Evolutionary conservation across 2,329 filamentous ascomycete species (phyloP).

Genomic region (Chlorencoelia australis): DNA sequence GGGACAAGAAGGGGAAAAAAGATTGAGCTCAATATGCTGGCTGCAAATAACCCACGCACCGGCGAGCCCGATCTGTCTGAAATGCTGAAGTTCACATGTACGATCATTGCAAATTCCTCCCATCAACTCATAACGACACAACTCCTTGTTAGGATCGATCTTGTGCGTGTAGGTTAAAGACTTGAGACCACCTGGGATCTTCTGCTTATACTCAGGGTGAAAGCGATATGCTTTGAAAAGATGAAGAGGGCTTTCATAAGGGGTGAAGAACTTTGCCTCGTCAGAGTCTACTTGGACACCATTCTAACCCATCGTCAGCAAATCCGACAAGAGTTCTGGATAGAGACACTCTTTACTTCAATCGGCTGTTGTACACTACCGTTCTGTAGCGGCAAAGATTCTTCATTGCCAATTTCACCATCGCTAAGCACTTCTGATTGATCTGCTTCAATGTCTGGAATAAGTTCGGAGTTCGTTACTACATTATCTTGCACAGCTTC

Average conservation of each 20-base stretch:
- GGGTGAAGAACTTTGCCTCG: slow-evolving; percentile 30
- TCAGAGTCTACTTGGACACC: slow-evolving; percentile 2
- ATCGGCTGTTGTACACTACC: slow-evolving; percentile 10
- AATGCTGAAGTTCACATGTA: slow-evolving; percentile 72
- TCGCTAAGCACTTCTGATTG: too few relatives aligned
- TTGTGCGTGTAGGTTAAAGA: slow-evolving; percentile 91
- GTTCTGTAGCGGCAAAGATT: slow-evolving; percentile 10
- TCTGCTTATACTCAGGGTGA: slow-evolving; percentile 63
- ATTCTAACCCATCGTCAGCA: slow-evolving; percentile 19
- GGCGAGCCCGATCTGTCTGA: slow-evolving; percentile 58
- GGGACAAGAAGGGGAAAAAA: slow-evolving; percentile 25
- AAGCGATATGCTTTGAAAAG: slow-evolving; percentile 85
- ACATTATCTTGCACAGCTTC: too few relatives aligned
- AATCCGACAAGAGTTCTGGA: slow-evolving; percentile 8
- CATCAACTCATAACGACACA: slow-evolving; percentile 69
- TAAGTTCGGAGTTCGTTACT: too few relatives aligned
- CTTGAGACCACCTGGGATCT: slow-evolving; percentile 66
- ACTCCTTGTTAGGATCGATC: slow-evolving; percentile 62
- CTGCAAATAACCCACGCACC: slow-evolving; percentile 50
- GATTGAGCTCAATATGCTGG: slow-evolving; percentile 16
- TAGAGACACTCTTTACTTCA: slow-evolving; percentile 20
- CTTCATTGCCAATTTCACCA: slow-evolving; percentile 9
- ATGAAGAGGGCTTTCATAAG: slow-evolving; percentile 76
- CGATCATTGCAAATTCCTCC: slow-evolving; percentile 63
- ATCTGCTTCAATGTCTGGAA: too few relatives aligned